phyloP scores from a whole-genome alignment of 306 rosid genomes.

The Begonia fuchsioides region DNA sequence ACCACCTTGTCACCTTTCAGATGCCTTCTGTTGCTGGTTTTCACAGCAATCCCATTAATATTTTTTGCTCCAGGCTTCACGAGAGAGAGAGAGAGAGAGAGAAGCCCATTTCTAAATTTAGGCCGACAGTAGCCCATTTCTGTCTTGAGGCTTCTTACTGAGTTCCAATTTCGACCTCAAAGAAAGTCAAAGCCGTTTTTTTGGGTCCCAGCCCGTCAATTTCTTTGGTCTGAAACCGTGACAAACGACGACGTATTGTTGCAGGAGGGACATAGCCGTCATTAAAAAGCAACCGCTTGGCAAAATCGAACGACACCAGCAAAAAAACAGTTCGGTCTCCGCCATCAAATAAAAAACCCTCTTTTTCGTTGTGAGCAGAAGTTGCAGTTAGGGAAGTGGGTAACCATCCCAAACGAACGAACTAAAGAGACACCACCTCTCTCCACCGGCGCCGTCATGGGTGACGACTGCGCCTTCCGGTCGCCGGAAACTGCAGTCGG shows the following conservation, averaged over 20 bases:
- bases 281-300: constrained; percentile 4
- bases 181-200: too few relatives aligned
- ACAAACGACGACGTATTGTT: neutral
- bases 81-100: too few relatives aligned
- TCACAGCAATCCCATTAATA: too few relatives aligned
- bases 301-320: constrained; percentile 1
- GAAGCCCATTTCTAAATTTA: too few relatives aligned
- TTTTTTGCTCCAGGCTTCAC: too few relatives aligned
- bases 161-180: too few relatives aligned
- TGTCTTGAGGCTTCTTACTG: too few relatives aligned
- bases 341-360: neutral
- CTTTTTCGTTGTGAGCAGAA: neutral
- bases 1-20: too few relatives aligned
- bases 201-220: too few relatives aligned
- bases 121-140: too few relatives aligned
- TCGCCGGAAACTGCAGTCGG: neutral
- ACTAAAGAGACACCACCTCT: constrained; percentile 11
- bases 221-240: too few relatives aligned
- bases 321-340: constrained; percentile 2
- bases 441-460: constrained; percentile 10
- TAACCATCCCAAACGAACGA: neutral
- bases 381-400: constrained; percentile 20
- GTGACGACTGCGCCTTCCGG: constrained; percentile 3
- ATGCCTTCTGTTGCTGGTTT: too few relatives aligned
- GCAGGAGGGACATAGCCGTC: constrained; percentile 9